Evolutionary conservation across 108 stramenopile species (phyloP).

Genomic region (Schizochytrium sp.): DNA sequence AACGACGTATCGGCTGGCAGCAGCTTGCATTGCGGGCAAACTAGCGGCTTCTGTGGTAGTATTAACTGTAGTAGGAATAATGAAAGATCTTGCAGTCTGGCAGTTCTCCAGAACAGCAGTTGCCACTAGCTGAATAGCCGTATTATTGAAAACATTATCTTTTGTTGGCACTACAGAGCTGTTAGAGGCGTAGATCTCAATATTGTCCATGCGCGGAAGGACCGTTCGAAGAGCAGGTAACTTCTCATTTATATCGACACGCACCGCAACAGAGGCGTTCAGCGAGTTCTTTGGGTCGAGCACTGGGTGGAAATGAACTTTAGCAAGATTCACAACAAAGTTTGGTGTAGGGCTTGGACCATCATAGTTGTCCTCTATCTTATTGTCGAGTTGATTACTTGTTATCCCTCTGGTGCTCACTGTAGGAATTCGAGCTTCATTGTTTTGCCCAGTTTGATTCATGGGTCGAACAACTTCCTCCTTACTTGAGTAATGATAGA

Average conservation of each 20-base stretch:
- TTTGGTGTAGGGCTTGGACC: no score
- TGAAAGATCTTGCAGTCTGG: background rate
- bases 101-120: background rate
- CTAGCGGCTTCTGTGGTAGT: background rate
- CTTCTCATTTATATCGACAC: background rate
- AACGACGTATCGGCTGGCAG: background rate
- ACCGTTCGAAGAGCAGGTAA: background rate
- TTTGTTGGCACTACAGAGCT: background rate
- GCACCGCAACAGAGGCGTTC: background rate
- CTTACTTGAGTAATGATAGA: background rate
- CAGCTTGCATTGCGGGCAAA: background rate
- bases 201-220: background rate
- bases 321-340: no score
- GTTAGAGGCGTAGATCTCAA: constrained; percentile 3
- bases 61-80: background rate
- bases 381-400: no score
- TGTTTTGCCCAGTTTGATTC: background rate
- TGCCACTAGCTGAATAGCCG: background rate
- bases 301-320: no score
- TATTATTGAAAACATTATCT: background rate
- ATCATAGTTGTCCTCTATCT: no score
- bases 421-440: background rate
- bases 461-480: background rate
- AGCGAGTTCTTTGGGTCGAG: no score
- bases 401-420: no score